Percentiles rank a stretch among this genome's conserved stretches.
Conservation (phyloP, 2,329 filamentous ascomycete species). For the Bipolaris oryzae region DNA sequence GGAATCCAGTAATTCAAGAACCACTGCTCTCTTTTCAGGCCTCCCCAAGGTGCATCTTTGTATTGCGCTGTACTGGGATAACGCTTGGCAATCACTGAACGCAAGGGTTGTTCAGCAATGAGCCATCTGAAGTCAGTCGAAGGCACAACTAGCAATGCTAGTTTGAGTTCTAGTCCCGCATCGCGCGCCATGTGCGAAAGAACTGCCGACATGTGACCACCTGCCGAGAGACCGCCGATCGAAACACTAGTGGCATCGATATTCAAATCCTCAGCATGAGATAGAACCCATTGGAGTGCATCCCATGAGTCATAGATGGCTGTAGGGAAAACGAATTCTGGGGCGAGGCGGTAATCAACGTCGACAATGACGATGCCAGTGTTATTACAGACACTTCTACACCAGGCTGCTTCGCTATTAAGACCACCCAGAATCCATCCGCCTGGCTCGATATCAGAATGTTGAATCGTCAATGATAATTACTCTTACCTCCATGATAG, state of each 20-base stretch:
- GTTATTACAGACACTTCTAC: constrained; percentile 19
- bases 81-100: constrained; percentile 9
- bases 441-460: neutral
- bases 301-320: constrained; percentile 58
- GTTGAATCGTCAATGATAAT: neutral
- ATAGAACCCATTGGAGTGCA: constrained; percentile 49
- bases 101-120: constrained; percentile 16
- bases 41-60: constrained; percentile 24
- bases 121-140: constrained; percentile 20
- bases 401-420: constrained; percentile 21
- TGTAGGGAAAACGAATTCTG: constrained; percentile 58
- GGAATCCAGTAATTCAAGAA: constrained; percentile 19
- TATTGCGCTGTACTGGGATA: constrained; percentile 20
- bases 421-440: constrained; percentile 23
- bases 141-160: constrained; percentile 23
- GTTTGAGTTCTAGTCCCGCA: constrained; percentile 16
- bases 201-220: constrained; percentile 41
- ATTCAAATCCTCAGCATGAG: constrained; percentile 21
- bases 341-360: constrained; percentile 60
- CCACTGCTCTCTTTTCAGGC: constrained; percentile 20
- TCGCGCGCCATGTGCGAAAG: constrained; percentile 26
- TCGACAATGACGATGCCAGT: constrained; percentile 31
- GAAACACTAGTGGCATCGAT: constrained; percentile 38
- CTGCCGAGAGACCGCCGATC: constrained; percentile 56
- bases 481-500: constrained; percentile 15